Base-by-base conservation (phyloP, 805 yeast genomes). In the Saccharomycopsis javanensis region DNA sequence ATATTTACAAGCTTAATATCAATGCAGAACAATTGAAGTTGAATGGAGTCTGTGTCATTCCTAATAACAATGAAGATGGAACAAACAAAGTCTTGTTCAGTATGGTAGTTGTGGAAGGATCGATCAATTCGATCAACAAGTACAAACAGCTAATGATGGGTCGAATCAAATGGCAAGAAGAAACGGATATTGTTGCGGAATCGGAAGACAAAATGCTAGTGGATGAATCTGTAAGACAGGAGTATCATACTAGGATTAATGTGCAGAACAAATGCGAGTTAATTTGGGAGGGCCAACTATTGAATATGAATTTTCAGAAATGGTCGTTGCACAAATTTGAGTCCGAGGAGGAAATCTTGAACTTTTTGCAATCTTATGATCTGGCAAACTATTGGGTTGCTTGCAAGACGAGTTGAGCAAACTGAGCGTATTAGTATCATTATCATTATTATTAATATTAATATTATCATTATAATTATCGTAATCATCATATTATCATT, bases 31-130 rank as follows among this genome's bases (percentile, higher is more conserved):
- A 92, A 66, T 67, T 81, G 52, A 78, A 73, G 1, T 69, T 91
- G 27, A 74, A 73, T 2, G 99, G 99, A 0, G 73, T 81, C 27
- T 76, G 83, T 57, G 64, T 84, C 2, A 67, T 74, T 2, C 48
- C 48, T n/a, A n/a, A n/a, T n/a, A n/a, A n/a, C 18, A 23, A 25
- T 25, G 4, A 38, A 5, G 27, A 18, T 18, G 46, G 27, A 7
- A 5, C 23, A 8, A 67, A 78, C 23, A 71, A 75, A 1, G 68
- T 63, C 15, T 53, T 66, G 5, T 77, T 80, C 60, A 79, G 79
- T 42, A 65, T 91, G 45, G 76, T 92, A 0, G 73, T 92, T 1
- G 85, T 81, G 1, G 92, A 88, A 64, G 97, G 97, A 0, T 83
- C 86, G 0, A 78, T 72, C 33, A 82, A 82, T 60, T 73, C 81